Evolutionary conservation across 2,329 filamentous ascomycete species (phyloP).

Genomic region (Penicillium sp.): DNA sequence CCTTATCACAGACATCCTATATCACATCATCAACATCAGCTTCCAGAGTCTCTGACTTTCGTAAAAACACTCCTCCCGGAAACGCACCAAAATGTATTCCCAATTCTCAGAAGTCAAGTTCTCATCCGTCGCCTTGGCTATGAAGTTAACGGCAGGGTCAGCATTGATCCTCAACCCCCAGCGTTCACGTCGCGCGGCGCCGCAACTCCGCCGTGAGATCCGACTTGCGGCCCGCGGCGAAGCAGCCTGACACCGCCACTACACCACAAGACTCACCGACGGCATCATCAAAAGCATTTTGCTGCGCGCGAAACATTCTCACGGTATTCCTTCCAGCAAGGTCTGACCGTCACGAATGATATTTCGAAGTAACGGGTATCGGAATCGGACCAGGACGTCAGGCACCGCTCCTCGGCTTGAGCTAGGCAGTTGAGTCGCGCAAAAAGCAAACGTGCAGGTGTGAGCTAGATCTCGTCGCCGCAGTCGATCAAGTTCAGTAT

Average conservation of each 20-base stretch:
- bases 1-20: constrained; percentile 63
- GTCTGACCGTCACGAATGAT: constrained; percentile 8
- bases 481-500: neutral
- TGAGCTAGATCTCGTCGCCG: neutral
- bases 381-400: neutral
- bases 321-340: constrained; percentile 13
- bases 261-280: constrained; percentile 56
- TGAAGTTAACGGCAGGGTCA: constrained; percentile 16
- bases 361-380: constrained; percentile 1
- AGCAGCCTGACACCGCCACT: neutral
- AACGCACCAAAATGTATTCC: constrained; percentile 65
- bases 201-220: neutral
- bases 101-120: constrained; percentile 87
- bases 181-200: neutral
- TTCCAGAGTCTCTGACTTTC: neutral
- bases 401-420: neutral
- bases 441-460: neutral
- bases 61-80: neutral
- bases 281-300: constrained; percentile 70
- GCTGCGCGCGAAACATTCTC: constrained; percentile 61
- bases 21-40: constrained; percentile 15
- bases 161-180: constrained; percentile 28
- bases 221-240: neutral
- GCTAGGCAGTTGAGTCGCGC: neutral
- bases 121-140: constrained; percentile 90